Conservation (phyloP, 805 yeast genomes). For the Cyberlindnera saturnus region DNA sequence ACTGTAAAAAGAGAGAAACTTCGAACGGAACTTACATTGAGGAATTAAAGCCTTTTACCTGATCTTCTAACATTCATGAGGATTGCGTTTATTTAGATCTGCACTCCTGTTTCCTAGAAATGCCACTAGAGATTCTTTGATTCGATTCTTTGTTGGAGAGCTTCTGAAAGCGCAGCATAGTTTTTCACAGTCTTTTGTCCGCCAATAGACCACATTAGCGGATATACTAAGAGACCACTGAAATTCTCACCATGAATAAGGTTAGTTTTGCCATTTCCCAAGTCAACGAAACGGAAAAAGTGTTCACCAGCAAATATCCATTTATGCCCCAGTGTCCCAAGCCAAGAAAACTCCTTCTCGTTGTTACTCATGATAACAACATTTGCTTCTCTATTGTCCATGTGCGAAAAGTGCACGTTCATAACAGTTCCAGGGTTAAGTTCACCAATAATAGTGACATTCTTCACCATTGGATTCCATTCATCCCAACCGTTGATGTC, state of each 20-base stretch:
- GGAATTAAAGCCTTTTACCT: too few relatives aligned
- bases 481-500: background rate
- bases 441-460: background rate
- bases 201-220: too few relatives aligned
- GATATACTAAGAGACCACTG: background rate
- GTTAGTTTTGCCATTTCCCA: background rate
- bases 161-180: background rate
- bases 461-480: background rate
- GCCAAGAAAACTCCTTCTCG: background rate
- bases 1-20: too few relatives aligned
- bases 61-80: too few relatives aligned
- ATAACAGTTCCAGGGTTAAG: background rate
- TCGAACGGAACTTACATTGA: too few relatives aligned
- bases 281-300: background rate
- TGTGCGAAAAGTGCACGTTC: background rate
- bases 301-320: background rate
- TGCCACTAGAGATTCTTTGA: background rate
- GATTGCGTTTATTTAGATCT: background rate
- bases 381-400: background rate
- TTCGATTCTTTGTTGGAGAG: background rate
- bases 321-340: background rate
- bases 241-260: background rate
- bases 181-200: too few relatives aligned
- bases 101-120: background rate
- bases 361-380: background rate